A percentile compares a stretch with the other conserved stretches of the same genome.
Conservation (phyloP, 1,139 yeast genomes). For the Scheffersomyces lignicola region DNA sequence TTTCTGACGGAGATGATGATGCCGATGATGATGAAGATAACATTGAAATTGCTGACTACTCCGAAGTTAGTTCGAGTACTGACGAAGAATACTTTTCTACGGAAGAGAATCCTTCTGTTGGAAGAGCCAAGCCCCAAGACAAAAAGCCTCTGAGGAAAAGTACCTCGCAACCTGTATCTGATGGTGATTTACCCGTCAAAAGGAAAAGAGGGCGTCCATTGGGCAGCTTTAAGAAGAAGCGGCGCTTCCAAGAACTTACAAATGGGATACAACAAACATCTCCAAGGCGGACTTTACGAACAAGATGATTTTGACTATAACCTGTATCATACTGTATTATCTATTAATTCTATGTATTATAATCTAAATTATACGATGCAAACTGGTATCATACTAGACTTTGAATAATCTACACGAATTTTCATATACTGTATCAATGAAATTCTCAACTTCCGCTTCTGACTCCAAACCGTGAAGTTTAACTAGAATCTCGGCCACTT, state of each 20-base stretch:
- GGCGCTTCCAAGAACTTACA: conserved; percentile 9
- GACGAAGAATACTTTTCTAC: neutral
- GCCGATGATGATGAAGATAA: conserved; percentile 13
- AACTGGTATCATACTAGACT: conserved; percentile 15
- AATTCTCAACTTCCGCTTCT: conserved; percentile 46
- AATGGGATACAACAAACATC: neutral
- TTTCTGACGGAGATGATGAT: conserved; percentile 13
- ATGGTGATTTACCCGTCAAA: too few species aligned
- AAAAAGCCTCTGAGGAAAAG: too few species aligned
- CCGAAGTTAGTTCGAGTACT: neutral
- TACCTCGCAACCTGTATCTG: too few species aligned
- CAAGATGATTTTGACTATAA: conserved; percentile 1
- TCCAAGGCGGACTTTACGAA: conserved; percentile 2
- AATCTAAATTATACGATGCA: too few species aligned
- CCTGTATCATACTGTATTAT: conserved; percentile 1
- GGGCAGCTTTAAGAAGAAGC: conserved; percentile 12
- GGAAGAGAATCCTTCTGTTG: too few species aligned
- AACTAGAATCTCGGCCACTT: conserved; percentile 78
- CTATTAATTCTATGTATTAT: conserved; percentile 1
- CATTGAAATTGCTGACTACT: conserved; percentile 14
- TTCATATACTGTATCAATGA: conserved; percentile 62
- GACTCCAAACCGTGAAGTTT: conserved; percentile 43
- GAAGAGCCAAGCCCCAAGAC: too few species aligned
- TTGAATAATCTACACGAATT: conserved; percentile 63
- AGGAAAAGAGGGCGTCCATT: conserved; percentile 14